Evolutionary conservation across 2,329 filamentous ascomycete genomes (phyloP).

Genomic region (Hymenoscyphus salicellus): DNA sequence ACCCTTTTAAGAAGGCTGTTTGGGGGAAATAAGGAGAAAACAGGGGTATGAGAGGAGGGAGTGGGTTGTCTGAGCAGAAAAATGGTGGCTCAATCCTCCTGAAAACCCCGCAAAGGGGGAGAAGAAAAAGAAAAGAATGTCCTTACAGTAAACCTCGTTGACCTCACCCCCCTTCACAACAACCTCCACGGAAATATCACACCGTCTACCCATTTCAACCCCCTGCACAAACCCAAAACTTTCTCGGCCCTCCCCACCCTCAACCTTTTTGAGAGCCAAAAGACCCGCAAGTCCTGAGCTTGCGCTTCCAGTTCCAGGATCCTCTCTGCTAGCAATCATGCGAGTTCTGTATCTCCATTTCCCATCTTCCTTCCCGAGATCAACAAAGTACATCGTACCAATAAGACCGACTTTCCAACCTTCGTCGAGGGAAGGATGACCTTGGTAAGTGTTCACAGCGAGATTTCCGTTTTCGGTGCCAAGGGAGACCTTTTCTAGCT

Average conservation of each 20-base stretch:
- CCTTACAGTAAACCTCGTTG: constrained; percentile 22
- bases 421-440: constrained; percentile 25
- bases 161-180: constrained; percentile 18
- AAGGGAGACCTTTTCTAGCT: constrained; percentile 34
- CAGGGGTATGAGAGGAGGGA: no score
- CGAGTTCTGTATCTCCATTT: constrained; percentile 50
- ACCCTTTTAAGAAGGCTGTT: no score
- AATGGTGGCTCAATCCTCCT: no score
- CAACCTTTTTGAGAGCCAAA: constrained; percentile 45
- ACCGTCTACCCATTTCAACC: constrained; percentile 58
- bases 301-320: constrained; percentile 62
- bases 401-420: constrained; percentile 25
- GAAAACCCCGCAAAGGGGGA: no score
- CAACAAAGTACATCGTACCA: constrained; percentile 28
- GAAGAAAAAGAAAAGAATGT: no score
- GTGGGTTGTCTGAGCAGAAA: no score
- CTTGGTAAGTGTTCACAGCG: constrained; percentile 33
- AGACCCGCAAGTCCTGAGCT: constrained; percentile 56
- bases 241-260: constrained; percentile 34
- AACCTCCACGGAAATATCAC: constrained; percentile 30
- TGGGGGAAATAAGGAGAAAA: no score
- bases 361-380: constrained; percentile 25
- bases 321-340: constrained; percentile 53
- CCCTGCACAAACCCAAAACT: constrained; percentile 55
- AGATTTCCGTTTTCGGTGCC: constrained; percentile 25